Base-by-base conservation (phyloP, 169 alveolate genomes). In the Plasmodium ovale region DNA sequence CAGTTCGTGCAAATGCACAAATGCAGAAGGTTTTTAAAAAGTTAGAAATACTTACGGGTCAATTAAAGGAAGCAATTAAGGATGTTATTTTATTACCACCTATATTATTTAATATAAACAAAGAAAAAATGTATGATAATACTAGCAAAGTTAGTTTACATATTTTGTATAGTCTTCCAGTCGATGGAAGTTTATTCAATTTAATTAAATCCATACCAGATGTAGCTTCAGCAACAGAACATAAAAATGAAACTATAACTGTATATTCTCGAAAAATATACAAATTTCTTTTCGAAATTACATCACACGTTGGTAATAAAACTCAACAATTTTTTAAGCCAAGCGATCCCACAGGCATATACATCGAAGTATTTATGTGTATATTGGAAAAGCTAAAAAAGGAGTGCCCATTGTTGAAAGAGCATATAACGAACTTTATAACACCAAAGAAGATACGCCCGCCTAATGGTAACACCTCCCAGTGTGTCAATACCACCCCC, bases 301-400 rank as follows among this genome's bases (percentile, higher is more conserved):
- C 84, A 23, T 47, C 71, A 42, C 39, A 39, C 16, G 21, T 21
- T 39, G 51, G 7, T 25, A n/a, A 65, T n/a, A 65, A 67, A 33
- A 39, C 90, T 3, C 84, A 68, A 14, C 16, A 29, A 62, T 33
- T 12, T 23, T 54, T 14, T 68, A 56, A 37, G 69, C 16, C 65
- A 1, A 69, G 56, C 33, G 77, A 85, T 44, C 65, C 64, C 12
- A 27, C 87, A 23, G 87, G 91, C 6, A 69, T 85, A 7, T 85
- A 85, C 51, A 21, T 85, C 21, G 91, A 85, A 69, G 91, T 85
- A n/a, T 85, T 85, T 69, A 33, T 85, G n/a, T 85, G 91, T 72
- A 85, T 85, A 56, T 54, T 85, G 31, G 91, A 85, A 69, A 85
- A 85, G 42, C 49, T 85, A 56, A 85, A 85, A 70, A 68, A 35